These are phyloP conservation scores for Starmerella scarabaei DNA, from an alignment of 805 yeast genomes.

Conservation along the genomic window DNA sequence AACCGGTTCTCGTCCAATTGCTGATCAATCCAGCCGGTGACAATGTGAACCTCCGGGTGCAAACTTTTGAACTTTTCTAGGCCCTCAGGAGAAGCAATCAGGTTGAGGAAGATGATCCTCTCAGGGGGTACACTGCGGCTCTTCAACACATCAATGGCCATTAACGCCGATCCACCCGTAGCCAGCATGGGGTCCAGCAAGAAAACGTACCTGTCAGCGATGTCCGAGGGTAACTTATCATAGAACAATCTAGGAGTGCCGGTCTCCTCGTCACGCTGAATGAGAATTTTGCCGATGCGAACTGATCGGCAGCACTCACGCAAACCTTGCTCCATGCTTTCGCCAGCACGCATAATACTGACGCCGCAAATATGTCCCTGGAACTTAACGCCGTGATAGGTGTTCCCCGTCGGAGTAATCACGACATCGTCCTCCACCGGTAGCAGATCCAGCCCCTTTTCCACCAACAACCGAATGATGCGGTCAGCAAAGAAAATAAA, in stretches of 20 bases:
- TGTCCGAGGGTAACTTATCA: slow-evolving; percentile 89
- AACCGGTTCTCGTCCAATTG: slow-evolving; percentile 73
- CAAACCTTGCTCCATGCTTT: slow-evolving; percentile 96
- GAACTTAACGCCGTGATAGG: slow-evolving; percentile 65
- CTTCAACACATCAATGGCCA: slow-evolving; percentile 88
- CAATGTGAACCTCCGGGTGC: slow-evolving; percentile 75
- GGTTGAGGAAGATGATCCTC: slow-evolving; percentile 77
- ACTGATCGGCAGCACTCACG: slow-evolving; percentile 96
- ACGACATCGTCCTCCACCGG: slow-evolving; percentile 67
- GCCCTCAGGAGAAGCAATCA: slow-evolving; percentile 93
- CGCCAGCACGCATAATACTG: slow-evolving; percentile 96
- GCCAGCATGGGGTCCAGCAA: slow-evolving; percentile 95
- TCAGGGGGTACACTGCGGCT: slow-evolving; percentile 79
- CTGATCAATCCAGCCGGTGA: slow-evolving; percentile 88
- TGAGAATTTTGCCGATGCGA: slow-evolving; percentile 88
- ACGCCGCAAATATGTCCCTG: slow-evolving; percentile 95
- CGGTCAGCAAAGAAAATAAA: slow-evolving; percentile 92
- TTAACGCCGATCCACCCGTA: slow-evolving; percentile 94
- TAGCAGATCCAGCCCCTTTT: slow-evolving; percentile 85
- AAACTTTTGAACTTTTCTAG: slow-evolving; percentile 59
- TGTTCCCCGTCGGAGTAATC: slow-evolving; percentile 62
- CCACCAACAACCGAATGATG: slow-evolving; percentile 84
- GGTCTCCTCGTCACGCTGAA: slow-evolving; percentile 97
- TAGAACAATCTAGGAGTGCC: slow-evolving; percentile 84
- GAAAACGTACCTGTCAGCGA: slow-evolving; percentile 75